Evolutionary conservation across 179 eudicot species (phyloP).

Genomic region (Corrigiola litoralis): DNA sequence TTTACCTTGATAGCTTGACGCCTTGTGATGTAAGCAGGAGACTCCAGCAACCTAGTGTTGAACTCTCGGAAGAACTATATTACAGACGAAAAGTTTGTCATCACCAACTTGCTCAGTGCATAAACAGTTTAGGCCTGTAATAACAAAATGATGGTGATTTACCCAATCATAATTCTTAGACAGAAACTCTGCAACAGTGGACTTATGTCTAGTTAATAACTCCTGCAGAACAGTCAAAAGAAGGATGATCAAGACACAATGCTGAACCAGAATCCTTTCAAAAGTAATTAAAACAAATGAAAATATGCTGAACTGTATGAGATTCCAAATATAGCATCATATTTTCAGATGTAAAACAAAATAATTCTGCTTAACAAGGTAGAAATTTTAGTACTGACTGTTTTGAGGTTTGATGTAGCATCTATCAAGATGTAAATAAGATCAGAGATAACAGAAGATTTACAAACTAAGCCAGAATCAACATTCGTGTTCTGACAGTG

Average conservation of each 20-base stretch:
- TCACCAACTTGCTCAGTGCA: not conserved
- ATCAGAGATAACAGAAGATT: too few relatives aligned
- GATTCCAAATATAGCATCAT: too few relatives aligned
- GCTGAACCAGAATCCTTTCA: not conserved
- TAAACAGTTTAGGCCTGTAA: not conserved
- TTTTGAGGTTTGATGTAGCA: not conserved
- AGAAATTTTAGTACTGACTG: too few relatives aligned
- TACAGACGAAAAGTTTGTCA: not conserved
- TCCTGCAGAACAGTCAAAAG: conserved; percentile 38
- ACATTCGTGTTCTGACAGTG: too few relatives aligned
- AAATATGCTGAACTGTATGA: too few relatives aligned
- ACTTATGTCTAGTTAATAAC: conserved; percentile 73
- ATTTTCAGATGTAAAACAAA: too few relatives aligned
- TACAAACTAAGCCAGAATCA: too few relatives aligned
- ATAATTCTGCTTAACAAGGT: too few relatives aligned
- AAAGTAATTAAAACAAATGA: too few relatives aligned
- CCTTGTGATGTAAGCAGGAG: conserved; percentile 64
- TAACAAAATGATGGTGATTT: conserved; percentile 7
- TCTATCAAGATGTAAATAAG: too few relatives aligned
- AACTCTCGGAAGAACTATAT: conserved; percentile 65
- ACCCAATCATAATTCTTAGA: conserved; percentile 60
- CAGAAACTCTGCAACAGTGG: conserved; percentile 71
- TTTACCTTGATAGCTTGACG: conserved; percentile 72
- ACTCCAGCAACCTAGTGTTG: conserved; percentile 66
- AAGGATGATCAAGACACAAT: not conserved